Percentiles rank a stretch among this genome's conserved stretches.
Conservation (phyloP, 2,329 filamentous ascomycete genomes). For the Gremmenia infestans region DNA sequence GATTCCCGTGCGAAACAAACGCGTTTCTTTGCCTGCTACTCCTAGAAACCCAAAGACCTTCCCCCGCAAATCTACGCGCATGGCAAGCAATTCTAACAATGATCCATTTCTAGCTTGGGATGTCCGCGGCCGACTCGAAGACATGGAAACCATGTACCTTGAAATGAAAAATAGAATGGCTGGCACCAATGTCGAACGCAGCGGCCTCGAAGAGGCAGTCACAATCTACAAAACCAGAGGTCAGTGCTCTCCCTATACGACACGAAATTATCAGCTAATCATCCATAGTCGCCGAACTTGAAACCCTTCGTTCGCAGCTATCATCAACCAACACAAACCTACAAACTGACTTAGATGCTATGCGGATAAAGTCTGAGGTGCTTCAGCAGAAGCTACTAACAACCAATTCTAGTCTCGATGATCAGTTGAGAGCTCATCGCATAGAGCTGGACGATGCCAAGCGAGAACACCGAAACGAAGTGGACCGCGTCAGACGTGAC, state of each 20-base stretch:
- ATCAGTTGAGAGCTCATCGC: slow-evolving; percentile 45
- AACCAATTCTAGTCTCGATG: slow-evolving; percentile 46
- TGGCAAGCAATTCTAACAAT: slow-evolving; percentile 71
- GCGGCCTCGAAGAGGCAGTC: slow-evolving; percentile 67
- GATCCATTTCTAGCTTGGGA: slow-evolving; percentile 67
- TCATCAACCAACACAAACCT: slow-evolving; percentile 44
- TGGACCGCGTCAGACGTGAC: slow-evolving; percentile 48
- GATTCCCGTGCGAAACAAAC: slow-evolving; percentile 30
- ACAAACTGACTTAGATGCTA: slow-evolving; percentile 62
- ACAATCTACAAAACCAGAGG: slow-evolving; percentile 61
- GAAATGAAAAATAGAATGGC: slow-evolving; percentile 69
- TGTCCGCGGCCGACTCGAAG: slow-evolving; percentile 68
- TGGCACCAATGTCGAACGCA: slow-evolving; percentile 61
- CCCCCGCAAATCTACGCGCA: slow-evolving; percentile 45
- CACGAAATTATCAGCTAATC: slow-evolving; percentile 3
- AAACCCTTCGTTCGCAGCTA: slow-evolving; percentile 34
- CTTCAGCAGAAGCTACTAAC: slow-evolving; percentile 40
- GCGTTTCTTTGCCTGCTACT: slow-evolving; percentile 18
- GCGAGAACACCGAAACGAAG: slow-evolving; percentile 49
- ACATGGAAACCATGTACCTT: slow-evolving; percentile 70
- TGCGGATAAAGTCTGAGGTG: slow-evolving; percentile 36
- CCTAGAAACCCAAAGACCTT: slow-evolving; percentile 38
- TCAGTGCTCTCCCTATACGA: slow-evolving; percentile 31
- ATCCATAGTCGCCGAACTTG: slow-evolving; percentile 41
- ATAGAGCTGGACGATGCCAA: slow-evolving; percentile 48